phyloP scores from a whole-genome alignment of 1,139 yeast species.

The Taphrina sp. region DNA sequence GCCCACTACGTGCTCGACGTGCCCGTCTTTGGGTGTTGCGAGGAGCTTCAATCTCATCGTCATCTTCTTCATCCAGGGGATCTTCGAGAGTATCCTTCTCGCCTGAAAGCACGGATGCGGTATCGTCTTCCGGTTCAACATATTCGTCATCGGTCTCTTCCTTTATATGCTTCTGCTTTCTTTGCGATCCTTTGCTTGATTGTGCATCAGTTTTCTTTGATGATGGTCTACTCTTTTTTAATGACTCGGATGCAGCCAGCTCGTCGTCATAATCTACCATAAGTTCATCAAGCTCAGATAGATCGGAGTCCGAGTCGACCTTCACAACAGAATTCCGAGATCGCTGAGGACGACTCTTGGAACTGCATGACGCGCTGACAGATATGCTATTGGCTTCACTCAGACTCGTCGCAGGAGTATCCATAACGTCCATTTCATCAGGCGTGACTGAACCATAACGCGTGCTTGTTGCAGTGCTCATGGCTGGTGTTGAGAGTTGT shows the following conservation, averaged over 20 bases:
- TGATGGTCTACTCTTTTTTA: background rate
- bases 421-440: background rate
- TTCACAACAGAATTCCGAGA: background rate
- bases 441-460: background rate
- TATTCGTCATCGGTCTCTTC: slow-evolving; percentile 4
- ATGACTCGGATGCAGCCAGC: background rate
- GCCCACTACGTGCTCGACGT: slow-evolving; percentile 2
- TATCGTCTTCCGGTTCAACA: slow-evolving; percentile 20
- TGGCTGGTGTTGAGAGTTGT: slow-evolving; percentile 7
- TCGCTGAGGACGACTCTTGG: background rate
- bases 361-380: too few relatives aligned
- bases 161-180: background rate
- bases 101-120: slow-evolving; percentile 5
- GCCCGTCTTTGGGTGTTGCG: slow-evolving; percentile 2
- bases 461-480: background rate
- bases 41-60: background rate
- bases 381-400: slow-evolving; percentile 1
- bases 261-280: background rate
- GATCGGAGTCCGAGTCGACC: slow-evolving; percentile 15
- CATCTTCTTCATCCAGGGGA: background rate
- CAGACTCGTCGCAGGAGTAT: slow-evolving; percentile 22
- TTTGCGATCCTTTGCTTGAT: too few relatives aligned
- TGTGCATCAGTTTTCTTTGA: background rate
- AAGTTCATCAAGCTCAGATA: slow-evolving; percentile 3
- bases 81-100: background rate